Percentiles rank a stretch among this genome's conserved stretches.
These are phyloP conservation scores for Leersia perrieri DNA, from an alignment of 176 grass and related monocot species.

Conservation along the genomic window DNA sequence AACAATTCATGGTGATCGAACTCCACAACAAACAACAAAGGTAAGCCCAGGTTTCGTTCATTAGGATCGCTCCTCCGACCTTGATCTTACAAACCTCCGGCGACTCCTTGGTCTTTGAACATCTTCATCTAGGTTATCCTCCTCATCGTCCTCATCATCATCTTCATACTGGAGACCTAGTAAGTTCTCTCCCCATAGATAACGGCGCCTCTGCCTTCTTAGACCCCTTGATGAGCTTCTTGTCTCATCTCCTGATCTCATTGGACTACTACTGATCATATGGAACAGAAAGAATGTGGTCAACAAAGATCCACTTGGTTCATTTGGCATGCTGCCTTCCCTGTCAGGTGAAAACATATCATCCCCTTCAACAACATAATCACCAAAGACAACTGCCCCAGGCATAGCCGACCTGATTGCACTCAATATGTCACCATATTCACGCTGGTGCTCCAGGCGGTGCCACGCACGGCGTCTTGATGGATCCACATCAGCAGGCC, in stretches of 20 bases:
- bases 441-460: slow-evolving; percentile 67
- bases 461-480: slow-evolving; percentile 63
- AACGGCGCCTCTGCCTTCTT: slow-evolving; percentile 63
- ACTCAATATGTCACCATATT: slow-evolving; percentile 72
- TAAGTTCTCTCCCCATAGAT: slow-evolving; percentile 81
- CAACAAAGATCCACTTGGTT: slow-evolving; percentile 53
- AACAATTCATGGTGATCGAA: slow-evolving; percentile 37
- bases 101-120: slow-evolving; percentile 56
- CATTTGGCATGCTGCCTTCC: slow-evolving; percentile 39
- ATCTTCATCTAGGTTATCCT: slow-evolving; percentile 53
- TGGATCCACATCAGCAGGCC: slow-evolving; percentile 62
- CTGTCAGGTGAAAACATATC: slow-evolving; percentile 42
- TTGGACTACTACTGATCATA: slow-evolving; percentile 53
- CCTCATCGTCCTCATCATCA: slow-evolving; percentile 30
- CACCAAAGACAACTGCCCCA: slow-evolving; percentile 68
- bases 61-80: slow-evolving; percentile 49
- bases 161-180: slow-evolving; percentile 61
- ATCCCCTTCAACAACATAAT: slow-evolving; percentile 68
- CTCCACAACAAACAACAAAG: slow-evolving; percentile 14
- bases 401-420: slow-evolving; percentile 83
- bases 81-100: slow-evolving; percentile 55
- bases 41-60: slow-evolving; percentile 11
- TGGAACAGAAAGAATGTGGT: slow-evolving; percentile 74
- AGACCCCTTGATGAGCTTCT: slow-evolving; percentile 41
- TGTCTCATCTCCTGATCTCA: slow-evolving; percentile 48